Evolutionary conservation across 352 stramenopile genomes (phyloP).

Genomic region (Globisporangium nunn): DNA sequence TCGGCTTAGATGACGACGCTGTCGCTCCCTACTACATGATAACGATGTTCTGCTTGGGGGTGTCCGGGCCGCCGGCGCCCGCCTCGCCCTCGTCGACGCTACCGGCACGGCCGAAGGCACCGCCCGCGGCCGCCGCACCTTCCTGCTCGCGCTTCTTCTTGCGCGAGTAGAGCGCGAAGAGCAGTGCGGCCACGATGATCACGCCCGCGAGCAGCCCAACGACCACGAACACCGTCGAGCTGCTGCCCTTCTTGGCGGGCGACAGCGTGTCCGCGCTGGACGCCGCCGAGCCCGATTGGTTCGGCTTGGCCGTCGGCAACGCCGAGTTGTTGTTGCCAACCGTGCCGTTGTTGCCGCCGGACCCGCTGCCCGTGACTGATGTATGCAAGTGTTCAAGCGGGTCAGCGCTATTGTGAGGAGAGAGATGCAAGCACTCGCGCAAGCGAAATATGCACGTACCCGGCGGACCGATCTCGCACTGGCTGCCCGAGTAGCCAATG

Average conservation of each 20-base stretch:
- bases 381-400: background rate
- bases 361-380: slow-evolving; percentile 5
- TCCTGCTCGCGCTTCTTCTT: slow-evolving; percentile 66
- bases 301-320: slow-evolving; percentile 1
- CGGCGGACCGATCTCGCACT: slow-evolving; percentile 37
- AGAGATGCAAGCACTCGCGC: no score
- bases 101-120: slow-evolving; percentile 34
- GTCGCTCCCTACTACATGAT: slow-evolving; percentile 44
- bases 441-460: slow-evolving; percentile 12
- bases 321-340: slow-evolving; percentile 4
- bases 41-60: slow-evolving; percentile 71
- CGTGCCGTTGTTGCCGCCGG: slow-evolving; percentile 4
- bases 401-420: no score
- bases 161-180: slow-evolving; percentile 68
- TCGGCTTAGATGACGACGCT: no score
- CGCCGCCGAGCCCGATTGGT: slow-evolving; percentile 9
- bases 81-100: slow-evolving; percentile 22
- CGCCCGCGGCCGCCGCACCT: slow-evolving; percentile 15
- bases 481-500: slow-evolving; percentile 32
- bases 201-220: slow-evolving; percentile 52
- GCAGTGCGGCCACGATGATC: slow-evolving; percentile 54
- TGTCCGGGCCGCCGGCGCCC: slow-evolving; percentile 29
- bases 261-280: slow-evolving; percentile 17
- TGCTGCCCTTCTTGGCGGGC: slow-evolving; percentile 20
- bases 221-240: slow-evolving; percentile 60